Evolutionary conservation across 2,329 filamentous ascomycete species (phyloP).

Genomic region (Hypomyces rosellus): DNA sequence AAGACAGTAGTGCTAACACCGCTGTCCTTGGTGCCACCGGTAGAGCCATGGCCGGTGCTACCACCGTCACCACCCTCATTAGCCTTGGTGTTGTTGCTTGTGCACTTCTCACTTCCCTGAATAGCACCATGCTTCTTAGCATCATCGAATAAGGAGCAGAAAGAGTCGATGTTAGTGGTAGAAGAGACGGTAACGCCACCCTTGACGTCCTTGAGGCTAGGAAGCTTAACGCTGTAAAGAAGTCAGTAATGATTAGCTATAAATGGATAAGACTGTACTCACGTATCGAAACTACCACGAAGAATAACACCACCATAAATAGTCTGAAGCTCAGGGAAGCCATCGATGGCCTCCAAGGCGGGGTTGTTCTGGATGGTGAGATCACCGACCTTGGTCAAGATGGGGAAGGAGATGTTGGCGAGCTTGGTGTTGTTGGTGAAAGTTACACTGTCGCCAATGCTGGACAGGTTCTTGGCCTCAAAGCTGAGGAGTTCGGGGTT

Average conservation of each 20-base stretch:
- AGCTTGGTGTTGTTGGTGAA: constrained; percentile 58
- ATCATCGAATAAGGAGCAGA: constrained; percentile 47
- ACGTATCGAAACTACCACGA: constrained; percentile 78
- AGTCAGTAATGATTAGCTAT: neutral
- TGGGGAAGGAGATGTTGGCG: constrained; percentile 69
- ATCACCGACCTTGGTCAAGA: constrained; percentile 60
- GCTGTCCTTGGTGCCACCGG: constrained; percentile 14
- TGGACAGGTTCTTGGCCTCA: constrained; percentile 63
- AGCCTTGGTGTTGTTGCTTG: constrained; percentile 44
- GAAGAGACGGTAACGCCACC: constrained; percentile 66
- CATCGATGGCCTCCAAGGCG: constrained; percentile 55
- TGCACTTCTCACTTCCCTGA: constrained; percentile 42
- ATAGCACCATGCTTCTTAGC: constrained; percentile 32
- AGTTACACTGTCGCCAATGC: constrained; percentile 49
- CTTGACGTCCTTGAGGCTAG: constrained; percentile 58
- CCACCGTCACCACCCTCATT: constrained; percentile 39
- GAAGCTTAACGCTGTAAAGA: constrained; percentile 59
- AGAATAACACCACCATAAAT: constrained; percentile 79
- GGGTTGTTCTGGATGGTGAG: constrained; percentile 91
- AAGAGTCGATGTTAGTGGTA: constrained; percentile 53
- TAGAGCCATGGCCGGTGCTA: constrained; percentile 21
- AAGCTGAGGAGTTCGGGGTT: constrained; percentile 60
- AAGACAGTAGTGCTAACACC: constrained; percentile 34
- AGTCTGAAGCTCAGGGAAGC: constrained; percentile 60
- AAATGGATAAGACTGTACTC: constrained; percentile 35